Evolutionary conservation across 2,329 filamentous ascomycete species (phyloP).

Genomic region (Harringtonia lauricola): DNA sequence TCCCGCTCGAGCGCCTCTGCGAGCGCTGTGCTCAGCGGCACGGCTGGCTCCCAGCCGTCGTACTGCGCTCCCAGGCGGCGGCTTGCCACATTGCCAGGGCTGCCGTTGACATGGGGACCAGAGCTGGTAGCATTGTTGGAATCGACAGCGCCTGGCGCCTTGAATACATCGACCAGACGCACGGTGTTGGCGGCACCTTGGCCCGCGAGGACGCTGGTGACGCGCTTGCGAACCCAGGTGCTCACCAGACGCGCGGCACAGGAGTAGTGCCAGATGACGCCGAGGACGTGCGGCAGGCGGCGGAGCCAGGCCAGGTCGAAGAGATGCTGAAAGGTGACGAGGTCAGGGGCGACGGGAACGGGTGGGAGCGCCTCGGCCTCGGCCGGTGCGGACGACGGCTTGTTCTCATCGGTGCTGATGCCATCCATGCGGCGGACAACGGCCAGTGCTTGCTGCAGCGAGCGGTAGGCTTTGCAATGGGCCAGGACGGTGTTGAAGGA

Average conservation of each 20-base stretch:
- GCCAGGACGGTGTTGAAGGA: conserved; percentile 24
- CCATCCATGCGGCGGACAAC: conserved; percentile 16
- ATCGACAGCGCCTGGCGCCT: not conserved
- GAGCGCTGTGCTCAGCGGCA: conserved; percentile 8
- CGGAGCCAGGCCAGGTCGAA: conserved; percentile 23
- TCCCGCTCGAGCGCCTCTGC: conserved; percentile 9
- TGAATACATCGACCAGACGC: no score
- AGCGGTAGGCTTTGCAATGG: conserved; percentile 16
- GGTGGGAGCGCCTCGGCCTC: no score
- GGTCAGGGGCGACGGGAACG: conserved; percentile 14
- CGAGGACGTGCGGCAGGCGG: conserved; percentile 20
- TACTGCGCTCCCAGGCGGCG: conserved; percentile 5
- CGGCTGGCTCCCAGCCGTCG: conserved; percentile 8
- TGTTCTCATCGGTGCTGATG: not conserved
- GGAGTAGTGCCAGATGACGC: conserved; percentile 23
- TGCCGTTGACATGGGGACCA: no score
- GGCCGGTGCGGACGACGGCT: not conserved
- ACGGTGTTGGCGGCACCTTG: not conserved
- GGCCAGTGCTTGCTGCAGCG: conserved; percentile 12
- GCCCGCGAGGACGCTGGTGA: conserved; percentile 4
- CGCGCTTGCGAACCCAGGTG: conserved; percentile 18
- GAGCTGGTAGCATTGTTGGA: no score
- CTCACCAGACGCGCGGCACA: conserved; percentile 14
- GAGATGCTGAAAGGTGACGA: conserved; percentile 25
- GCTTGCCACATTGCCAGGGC: conserved; percentile 2